Conservation (phyloP, 345 rosid species). For the Moricandia arvensis region DNA sequence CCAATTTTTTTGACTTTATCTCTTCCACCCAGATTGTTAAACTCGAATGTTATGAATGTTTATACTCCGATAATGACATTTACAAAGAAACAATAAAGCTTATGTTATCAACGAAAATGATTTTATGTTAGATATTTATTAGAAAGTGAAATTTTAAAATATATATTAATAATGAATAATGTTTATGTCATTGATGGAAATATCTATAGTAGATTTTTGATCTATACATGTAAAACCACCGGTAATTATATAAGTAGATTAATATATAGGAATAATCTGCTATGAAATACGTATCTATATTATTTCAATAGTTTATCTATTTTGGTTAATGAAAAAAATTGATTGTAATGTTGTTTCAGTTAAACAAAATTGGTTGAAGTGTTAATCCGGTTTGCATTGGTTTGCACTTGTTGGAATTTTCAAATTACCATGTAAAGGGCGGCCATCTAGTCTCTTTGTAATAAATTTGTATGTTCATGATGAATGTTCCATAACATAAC, state of each 20-base stretch:
- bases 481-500: not conserved
- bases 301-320: not conserved
- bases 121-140: not conserved
- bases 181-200: not conserved
- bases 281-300: not conserved
- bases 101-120: not conserved
- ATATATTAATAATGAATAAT: not conserved
- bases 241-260: not conserved
- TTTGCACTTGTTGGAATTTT: not conserved
- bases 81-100: not conserved
- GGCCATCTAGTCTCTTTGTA: not conserved
- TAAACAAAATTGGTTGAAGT: not conserved
- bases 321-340: not conserved
- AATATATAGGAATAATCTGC: not conserved
- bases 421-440: not conserved
- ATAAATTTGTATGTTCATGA: not conserved
- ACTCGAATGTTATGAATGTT: too few relatives aligned
- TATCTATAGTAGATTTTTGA: not conserved
- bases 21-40: not conserved
- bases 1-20: not conserved
- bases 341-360: not conserved
- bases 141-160: not conserved
- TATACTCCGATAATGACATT: not conserved
- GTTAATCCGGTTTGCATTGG: not conserved
- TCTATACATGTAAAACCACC: not conserved